phyloP scores from a whole-genome alignment of 495 filamentous ascomycete species.

The Paragyromitra xinjiangensis region DNA sequence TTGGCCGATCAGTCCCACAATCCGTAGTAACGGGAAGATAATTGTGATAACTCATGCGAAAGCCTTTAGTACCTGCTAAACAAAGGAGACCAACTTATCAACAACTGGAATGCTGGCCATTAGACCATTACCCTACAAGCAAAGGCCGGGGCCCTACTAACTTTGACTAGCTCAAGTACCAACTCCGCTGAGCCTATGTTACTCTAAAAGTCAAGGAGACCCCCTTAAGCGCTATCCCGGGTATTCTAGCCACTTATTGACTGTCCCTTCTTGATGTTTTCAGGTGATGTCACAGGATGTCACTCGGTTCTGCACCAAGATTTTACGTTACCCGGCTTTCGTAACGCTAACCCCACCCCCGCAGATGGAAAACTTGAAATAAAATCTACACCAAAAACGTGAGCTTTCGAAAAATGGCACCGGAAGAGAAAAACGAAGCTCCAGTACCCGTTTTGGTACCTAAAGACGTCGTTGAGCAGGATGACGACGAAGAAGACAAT shows the following conservation, averaged over 20 bases:
- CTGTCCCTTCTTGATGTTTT: neutral
- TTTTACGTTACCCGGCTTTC: conserved; percentile 3
- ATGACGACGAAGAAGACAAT: conserved; percentile 35
- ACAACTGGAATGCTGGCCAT: too few species aligned
- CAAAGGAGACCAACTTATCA: too few species aligned
- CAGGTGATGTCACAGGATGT: neutral
- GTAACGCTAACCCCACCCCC: neutral
- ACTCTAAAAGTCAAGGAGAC: too few species aligned
- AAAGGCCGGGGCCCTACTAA: too few species aligned
- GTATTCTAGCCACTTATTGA: neutral
- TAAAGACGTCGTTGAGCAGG: neutral
- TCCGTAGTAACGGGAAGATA: too few species aligned
- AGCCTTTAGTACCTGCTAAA: too few species aligned
- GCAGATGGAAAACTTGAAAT: neutral
- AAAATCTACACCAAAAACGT: neutral
- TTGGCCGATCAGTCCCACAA: too few species aligned
- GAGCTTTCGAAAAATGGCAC: conserved; percentile 13
- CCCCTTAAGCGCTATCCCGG: too few species aligned
- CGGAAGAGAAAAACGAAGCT: conserved; percentile 6
- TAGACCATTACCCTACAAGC: too few species aligned
- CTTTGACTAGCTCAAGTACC: too few species aligned
- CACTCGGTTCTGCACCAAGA: neutral
- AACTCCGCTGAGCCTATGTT: too few species aligned
- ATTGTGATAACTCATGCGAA: too few species aligned
- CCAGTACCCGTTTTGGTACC: neutral